Evolutionary conservation across 441 rosid genomes (phyloP).

Genomic region (Geranium incanum): DNA sequence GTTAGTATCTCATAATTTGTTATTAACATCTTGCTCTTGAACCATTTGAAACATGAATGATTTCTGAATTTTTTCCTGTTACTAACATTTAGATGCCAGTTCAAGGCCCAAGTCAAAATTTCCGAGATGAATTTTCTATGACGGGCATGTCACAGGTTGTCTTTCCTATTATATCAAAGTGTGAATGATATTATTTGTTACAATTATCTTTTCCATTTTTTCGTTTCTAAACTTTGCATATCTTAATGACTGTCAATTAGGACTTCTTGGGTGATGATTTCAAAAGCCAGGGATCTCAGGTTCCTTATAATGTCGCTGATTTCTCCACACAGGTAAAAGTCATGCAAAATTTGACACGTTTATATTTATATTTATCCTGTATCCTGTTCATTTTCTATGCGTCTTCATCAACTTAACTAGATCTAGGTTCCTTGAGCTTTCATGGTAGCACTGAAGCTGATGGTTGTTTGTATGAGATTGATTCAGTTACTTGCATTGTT

Average conservation of each 20-base stretch:
- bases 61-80: constrained; percentile 11
- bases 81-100: constrained; percentile 42
- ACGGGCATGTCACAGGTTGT: constrained; percentile 92
- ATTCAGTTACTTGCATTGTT: background rate
- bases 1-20: constrained; percentile 17
- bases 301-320: constrained; percentile 77
- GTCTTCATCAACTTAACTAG: background rate
- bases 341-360: constrained; percentile 12
- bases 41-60: constrained; percentile 2
- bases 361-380: background rate
- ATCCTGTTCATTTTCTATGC: background rate
- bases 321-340: constrained; percentile 75
- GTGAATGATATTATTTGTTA: background rate
- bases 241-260: constrained; percentile 32
- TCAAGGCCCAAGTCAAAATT: constrained; percentile 81
- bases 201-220: constrained; percentile 5
- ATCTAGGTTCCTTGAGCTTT: too few relatives aligned
- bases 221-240: background rate
- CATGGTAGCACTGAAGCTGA: too few relatives aligned
- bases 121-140: constrained; percentile 95
- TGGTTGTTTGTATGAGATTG: background rate
- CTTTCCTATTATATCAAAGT: background rate
- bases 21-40: background rate
- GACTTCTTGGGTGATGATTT: constrained; percentile 94
- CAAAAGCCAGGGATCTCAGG: constrained; percentile 97